Evolutionary conservation across 257 asterid species (phyloP), one percentile per base, ranked within the genome.

Genomic region (Parsonsia alboflavescens): DNA sequence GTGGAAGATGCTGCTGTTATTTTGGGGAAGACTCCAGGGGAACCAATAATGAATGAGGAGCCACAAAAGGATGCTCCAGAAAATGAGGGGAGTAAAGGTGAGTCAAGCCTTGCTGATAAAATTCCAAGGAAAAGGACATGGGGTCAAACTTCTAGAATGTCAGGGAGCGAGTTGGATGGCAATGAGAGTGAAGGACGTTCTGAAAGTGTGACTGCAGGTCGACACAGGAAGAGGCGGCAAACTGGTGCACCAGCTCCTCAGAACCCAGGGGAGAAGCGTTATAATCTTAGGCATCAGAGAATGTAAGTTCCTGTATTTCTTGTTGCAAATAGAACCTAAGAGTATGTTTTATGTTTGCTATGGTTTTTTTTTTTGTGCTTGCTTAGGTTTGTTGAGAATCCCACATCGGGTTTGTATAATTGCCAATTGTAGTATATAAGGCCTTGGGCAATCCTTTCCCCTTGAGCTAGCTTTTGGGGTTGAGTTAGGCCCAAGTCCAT

Each of bases 171-270:
- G 73, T 76, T 58, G 48, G 91, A 86, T 73, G 92, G 75, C 48
- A 83, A 90, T 77, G 86, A 84, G 36, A 92, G 90, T 72, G 95
- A 92, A 54, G 93, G 85, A 49, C 84, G 73, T 45, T 90, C 96
- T 63, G 96, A 80, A 78, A 91, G 96, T 66, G 87, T 84, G 68
- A 82, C 89, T 1, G 77, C 79, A 42, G 90, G 91, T 81, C 87
- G 94, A 42, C 90, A 84, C 75, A 80, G 89, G 90, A 93, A 91
- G 87, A 90, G 92, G 88, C 91, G 78, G 48, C 93, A 88, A 77
- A 83, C 80, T 12, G 82, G 76, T 70, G 72, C 86, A 67, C 80
- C 91, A 48, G 78, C 86, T 77, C 80, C 77, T 46, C 90, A 80
- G 68, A 85, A 71, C 63, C 72, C 88, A 74, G 91, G 87, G 81